These are phyloP conservation scores for Colletotrichum spaethianum DNA, from an alignment of 2,329 filamentous ascomycete genomes.

Conservation along the genomic window DNA sequence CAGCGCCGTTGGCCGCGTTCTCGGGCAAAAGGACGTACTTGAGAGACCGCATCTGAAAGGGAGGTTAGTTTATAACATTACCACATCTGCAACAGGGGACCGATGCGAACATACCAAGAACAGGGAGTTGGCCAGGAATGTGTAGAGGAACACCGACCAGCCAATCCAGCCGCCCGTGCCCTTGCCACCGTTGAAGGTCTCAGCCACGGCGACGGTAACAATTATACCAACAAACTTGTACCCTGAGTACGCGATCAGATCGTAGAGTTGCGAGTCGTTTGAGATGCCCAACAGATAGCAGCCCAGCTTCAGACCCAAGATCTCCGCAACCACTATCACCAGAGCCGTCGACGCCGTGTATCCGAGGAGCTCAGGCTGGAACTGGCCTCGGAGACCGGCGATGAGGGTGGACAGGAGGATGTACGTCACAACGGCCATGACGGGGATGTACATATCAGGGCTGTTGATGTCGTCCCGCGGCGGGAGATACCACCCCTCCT, in stretches of 20 bases:
- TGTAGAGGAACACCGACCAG: constrained; percentile 92
- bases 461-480: constrained; percentile 97
- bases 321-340: constrained; percentile 87
- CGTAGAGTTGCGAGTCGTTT: constrained; percentile 92
- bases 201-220: constrained; percentile 84
- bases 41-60: constrained; percentile 84
- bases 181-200: constrained; percentile 82
- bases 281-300: constrained; percentile 95
- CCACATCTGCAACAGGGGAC: neutral
- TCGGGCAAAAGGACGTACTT: constrained; percentile 97
- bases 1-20: constrained; percentile 75
- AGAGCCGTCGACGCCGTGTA: constrained; percentile 89
- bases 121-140: constrained; percentile 93
- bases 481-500: constrained; percentile 86
- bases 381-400: constrained; percentile 89
- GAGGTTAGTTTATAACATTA: constrained; percentile 38
- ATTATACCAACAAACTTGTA: constrained; percentile 99
- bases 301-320: constrained; percentile 90
- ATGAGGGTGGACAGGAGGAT: constrained; percentile 93
- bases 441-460: constrained; percentile 99
- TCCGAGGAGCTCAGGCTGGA: constrained; percentile 93
- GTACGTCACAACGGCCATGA: constrained; percentile 98
- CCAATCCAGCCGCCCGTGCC: constrained; percentile 91
- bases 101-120: constrained; percentile 80
- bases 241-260: constrained; percentile 94